Evolutionary conservation across 2,329 filamentous ascomycete species (phyloP), one percentile per base, ranked within the genome.

Genomic region (Aspergillus sp.): DNA sequence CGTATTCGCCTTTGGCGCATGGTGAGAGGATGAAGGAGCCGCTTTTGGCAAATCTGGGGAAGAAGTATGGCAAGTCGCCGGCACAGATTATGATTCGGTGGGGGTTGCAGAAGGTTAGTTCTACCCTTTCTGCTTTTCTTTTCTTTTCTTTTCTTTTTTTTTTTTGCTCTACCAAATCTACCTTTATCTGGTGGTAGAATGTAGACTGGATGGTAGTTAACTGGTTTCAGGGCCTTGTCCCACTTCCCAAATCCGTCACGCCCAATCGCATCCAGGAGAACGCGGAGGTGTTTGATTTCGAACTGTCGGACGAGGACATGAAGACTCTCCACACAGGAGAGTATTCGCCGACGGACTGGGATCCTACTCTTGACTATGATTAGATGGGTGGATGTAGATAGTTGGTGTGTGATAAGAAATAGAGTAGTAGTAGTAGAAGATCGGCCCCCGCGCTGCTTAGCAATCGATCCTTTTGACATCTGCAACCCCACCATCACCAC

Each of bases 11-110:
- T 6, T 82, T 95, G 3, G 90, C 86, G 3, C 82, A 89, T 51
- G 90, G 84, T 0, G 79, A 88, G 73, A 81, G 89, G 17, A 88
- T 95, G 82, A 81, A 79, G 48, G 84, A 95, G 64, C 84, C 85
- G 0, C 82, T 79, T 2, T 83, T 95, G 62, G 73, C 82, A 2
- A 73, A 79, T 14, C 70, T 95, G 24, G 80, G 88, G 3, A 80
- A 83, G 67, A 89, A 89, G 70, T 90, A 95, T 73, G 74, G 73
- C 0, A 90, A 87, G 70, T 87, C 86, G 0, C 83, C 87, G 1
- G 90, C 86, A 3, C 90, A 95, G 73, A 76, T 96, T 37, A 77
- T 95, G 70, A 82, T 96, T 47, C 83, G 89, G 55, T 95, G 90
- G 90, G 88, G 85, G 55, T 73, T 93, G 62, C 90, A 95, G 72